phyloP scores from a whole-genome alignment of 2,329 filamentous ascomycete genomes.

The Dothistroma pini region DNA sequence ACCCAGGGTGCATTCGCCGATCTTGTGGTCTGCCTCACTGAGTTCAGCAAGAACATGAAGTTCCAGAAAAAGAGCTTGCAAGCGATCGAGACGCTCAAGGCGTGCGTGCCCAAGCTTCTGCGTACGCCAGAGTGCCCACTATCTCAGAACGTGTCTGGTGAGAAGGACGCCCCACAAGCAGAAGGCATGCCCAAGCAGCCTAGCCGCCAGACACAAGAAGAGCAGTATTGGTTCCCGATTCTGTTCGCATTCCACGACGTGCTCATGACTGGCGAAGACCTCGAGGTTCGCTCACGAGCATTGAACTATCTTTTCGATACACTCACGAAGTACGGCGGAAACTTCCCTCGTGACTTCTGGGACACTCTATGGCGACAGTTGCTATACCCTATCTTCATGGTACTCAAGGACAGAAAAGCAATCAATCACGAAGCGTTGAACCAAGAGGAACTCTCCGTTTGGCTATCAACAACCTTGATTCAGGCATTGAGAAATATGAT shows the following conservation, averaged over 20 bases:
- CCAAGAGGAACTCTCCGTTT: conserved; percentile 95
- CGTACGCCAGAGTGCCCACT: conserved; percentile 93
- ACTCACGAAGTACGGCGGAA: conserved; percentile 81
- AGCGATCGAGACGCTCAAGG: conserved; percentile 91
- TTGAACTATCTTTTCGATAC: conserved; percentile 97
- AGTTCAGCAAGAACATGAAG: conserved; percentile 97
- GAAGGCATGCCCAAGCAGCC: conserved; percentile 58
- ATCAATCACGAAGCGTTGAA: conserved; percentile 95
- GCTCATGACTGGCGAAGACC: conserved; percentile 96
- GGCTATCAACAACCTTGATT: conserved; percentile 99
- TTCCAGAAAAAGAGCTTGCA: conserved; percentile 99
- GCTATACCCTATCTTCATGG: conserved; percentile 97
- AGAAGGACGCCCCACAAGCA: conserved; percentile 45
- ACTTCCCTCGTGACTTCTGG: conserved; percentile 94
- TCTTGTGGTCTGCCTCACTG: conserved; percentile 89
- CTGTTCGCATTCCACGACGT: conserved; percentile 98
- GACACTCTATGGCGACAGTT: conserved; percentile 97
- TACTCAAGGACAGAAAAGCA: conserved; percentile 80
- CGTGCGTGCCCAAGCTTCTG: conserved; percentile 90
- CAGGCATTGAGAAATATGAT: conserved; percentile 98
- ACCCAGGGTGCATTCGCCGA: conserved; percentile 96
- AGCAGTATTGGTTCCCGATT: conserved; percentile 98
- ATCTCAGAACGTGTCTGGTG: conserved; percentile 57
- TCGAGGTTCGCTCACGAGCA: conserved; percentile 85
- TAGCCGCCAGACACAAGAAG: conserved; percentile 82